Evolutionary conservation across 2,329 filamentous ascomycete species (phyloP).

Genomic region (Aureobasidium sp.): DNA sequence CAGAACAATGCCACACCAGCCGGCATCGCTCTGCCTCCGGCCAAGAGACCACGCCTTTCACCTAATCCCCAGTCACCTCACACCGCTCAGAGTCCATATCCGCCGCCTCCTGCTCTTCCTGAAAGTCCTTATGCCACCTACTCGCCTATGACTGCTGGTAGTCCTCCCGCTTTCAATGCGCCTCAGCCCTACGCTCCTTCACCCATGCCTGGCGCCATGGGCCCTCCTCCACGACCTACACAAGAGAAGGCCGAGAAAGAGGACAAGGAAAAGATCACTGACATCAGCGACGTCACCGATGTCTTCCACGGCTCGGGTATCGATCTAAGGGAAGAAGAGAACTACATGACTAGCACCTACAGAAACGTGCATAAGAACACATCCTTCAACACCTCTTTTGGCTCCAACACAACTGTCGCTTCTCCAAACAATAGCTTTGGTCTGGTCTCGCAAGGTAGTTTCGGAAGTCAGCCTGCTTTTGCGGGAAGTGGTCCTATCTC

Average conservation of each 20-base stretch:
- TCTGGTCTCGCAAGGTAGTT: constrained; percentile 32
- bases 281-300: constrained; percentile 69
- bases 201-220: constrained; percentile 44
- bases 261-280: constrained; percentile 50
- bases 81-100: constrained; percentile 14
- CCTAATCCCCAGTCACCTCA: constrained; percentile 54
- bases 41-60: constrained; percentile 64
- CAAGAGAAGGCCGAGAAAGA: constrained; percentile 43
- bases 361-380: constrained; percentile 14
- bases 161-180: constrained; percentile 44
- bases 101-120: constrained; percentile 9
- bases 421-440: constrained; percentile 39
- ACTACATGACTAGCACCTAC: constrained; percentile 63
- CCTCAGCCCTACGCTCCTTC: constrained; percentile 32
- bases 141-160: constrained; percentile 12
- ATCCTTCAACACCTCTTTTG: constrained; percentile 21
- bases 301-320: constrained; percentile 78
- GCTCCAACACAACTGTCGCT: constrained; percentile 24
- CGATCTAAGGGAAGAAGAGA: constrained; percentile 78
- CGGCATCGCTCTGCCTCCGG: constrained; percentile 54
- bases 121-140: constrained; percentile 13
- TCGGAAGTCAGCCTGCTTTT: constrained; percentile 28
- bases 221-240: constrained; percentile 51
- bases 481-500: constrained; percentile 30
- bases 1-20: constrained; percentile 55